Evolutionary conservation across 768 basidiomycete species (phyloP), one percentile per base, ranked within the genome.

Genomic region (Sporobolomyces phaffii): DNA sequence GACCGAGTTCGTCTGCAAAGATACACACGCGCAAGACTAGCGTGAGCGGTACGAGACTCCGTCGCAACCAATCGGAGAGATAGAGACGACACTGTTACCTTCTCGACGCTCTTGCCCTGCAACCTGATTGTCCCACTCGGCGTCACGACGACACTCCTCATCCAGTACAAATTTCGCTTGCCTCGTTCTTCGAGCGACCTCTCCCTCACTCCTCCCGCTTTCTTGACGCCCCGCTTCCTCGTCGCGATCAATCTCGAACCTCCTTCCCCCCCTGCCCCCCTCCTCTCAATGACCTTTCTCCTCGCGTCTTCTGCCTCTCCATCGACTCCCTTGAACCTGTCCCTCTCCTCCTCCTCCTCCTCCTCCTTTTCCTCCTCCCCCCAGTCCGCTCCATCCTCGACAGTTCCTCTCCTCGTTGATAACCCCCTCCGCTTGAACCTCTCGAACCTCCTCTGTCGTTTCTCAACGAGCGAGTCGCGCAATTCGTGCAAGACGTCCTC

Each of bases 401-500:
- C n/a, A n/a, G n/a, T n/a, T n/a, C n/a, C n/a, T n/a, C n/a, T n/a
- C n/a, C n/a, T n/a, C 11, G 44, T 38, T 38, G 38, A 9, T 38
- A 38, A 10, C 9, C 8, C 13, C 0, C 28, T 17, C 7, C 47
- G 10, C 22, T 9, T 28, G 36, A 54, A 22, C 36, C 7, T n/a
- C 5, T 43, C 9, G 29, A 11, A 26, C 6, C 59, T 13, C 11
- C 11, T 14, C 2, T 24, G 18, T 22, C 65, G 50, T 5, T 56
- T 47, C 31, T 66, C 65, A 29, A 41, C 36, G 36, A 66, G 59
- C 10, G 5, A 8, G 13, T 33, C 54, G 20, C 65, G 44, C n/a
- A 66, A 45, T 59, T 66, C 65, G 59, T 60, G 43, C 44, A 61
- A 18, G n/a, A 66, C 50, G 9, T 45, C 53, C 49, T 69, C 63